Evolutionary conservation across 108 stramenopile species (phyloP).

Genomic region (Conticribra guillardii): DNA sequence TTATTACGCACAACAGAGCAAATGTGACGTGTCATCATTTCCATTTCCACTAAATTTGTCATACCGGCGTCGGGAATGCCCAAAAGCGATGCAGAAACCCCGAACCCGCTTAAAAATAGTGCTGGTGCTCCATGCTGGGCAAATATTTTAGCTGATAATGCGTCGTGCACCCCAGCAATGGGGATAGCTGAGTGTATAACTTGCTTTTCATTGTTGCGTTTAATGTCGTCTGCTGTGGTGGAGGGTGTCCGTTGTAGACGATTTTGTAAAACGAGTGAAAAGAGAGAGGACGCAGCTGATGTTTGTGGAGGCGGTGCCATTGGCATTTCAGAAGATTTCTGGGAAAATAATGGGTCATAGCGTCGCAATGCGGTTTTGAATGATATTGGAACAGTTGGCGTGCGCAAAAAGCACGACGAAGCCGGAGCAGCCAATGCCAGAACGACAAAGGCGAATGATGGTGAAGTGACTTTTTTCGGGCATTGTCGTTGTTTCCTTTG

Average conservation of each 20-base stretch:
- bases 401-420: too few species aligned
- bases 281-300: conserved; percentile 14
- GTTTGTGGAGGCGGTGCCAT: conserved; percentile 14
- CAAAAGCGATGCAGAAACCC: conserved; percentile 53
- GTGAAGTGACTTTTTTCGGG: too few species aligned
- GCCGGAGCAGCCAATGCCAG: too few species aligned
- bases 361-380: too few species aligned
- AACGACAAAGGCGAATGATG: too few species aligned
- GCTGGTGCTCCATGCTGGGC: conserved; percentile 44
- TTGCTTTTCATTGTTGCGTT: not conserved
- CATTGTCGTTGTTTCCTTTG: too few species aligned
- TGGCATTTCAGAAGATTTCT: conserved; percentile 15
- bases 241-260: not conserved
- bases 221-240: too few species aligned
- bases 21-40: conserved; percentile 45
- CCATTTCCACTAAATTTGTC: conserved; percentile 53
- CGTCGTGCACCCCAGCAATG: conserved; percentile 61
- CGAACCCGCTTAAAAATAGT: conserved; percentile 63
- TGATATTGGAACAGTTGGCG: too few species aligned
- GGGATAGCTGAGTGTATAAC: conserved; percentile 20
- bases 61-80: conserved; percentile 65
- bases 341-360: too few species aligned
- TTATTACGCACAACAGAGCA: conserved; percentile 8
- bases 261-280: conserved; percentile 18
- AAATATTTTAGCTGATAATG: conserved; percentile 60